These are phyloP conservation scores for Talaromyces sp. DNA, from an alignment of 2,329 filamentous ascomycete genomes.

Conservation along the genomic window DNA sequence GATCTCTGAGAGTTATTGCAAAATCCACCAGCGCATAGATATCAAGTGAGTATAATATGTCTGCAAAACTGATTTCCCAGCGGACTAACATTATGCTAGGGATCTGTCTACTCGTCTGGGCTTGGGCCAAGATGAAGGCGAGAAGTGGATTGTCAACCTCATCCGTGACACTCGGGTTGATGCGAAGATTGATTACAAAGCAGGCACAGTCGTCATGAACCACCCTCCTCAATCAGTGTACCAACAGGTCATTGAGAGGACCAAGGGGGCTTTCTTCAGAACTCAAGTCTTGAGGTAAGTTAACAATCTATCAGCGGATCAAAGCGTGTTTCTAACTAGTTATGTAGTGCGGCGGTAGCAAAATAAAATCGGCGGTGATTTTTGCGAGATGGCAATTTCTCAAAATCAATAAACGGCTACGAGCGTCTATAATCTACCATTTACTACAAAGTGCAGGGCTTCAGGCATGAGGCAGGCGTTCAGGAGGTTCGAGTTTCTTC, in stretches of 20 bases:
- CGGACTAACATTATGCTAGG: conserved; percentile 35
- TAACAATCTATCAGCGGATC: neutral
- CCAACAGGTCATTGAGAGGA: conserved; percentile 98
- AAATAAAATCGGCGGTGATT: conserved; percentile 37
- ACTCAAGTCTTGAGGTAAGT: conserved; percentile 78
- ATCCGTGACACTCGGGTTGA: conserved; percentile 97
- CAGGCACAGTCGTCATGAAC: conserved; percentile 98
- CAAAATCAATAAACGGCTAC: neutral
- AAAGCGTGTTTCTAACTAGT: conserved; percentile 11
- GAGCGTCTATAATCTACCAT: conserved; percentile 7
- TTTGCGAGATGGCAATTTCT: neutral
- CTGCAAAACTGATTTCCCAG: neutral
- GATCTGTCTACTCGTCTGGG: conserved; percentile 89
- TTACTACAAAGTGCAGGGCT: conserved; percentile 21
- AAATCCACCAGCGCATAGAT: conserved; percentile 98
- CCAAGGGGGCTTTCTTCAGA: conserved; percentile 97
- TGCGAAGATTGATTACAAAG: conserved; percentile 98
- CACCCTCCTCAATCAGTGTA: conserved; percentile 98
- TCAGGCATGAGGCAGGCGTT: conserved; percentile 41
- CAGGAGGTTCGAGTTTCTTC: conserved; percentile 32
- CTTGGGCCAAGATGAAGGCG: conserved; percentile 87
- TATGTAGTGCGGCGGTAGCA: conserved; percentile 45
- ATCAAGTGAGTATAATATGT: conserved; percentile 62
- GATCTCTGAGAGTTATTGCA: conserved; percentile 99
- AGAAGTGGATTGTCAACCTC: conserved; percentile 99